Conservation (phyloP, 805 yeast species). For the Starmerella sirachaensis region DNA sequence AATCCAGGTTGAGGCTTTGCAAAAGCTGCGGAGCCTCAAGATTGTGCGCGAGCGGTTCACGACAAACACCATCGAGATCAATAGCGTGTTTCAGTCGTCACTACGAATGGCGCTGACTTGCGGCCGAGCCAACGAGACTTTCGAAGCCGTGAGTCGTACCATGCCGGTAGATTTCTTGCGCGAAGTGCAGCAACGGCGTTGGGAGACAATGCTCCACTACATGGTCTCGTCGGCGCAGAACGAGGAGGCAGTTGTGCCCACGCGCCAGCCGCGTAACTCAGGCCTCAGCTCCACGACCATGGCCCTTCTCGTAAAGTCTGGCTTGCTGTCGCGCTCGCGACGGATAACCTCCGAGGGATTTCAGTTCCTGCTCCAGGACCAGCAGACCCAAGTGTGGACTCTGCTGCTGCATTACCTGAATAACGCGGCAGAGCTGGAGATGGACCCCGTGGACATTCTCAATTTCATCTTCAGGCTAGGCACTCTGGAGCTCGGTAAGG, state of each 20-base stretch:
- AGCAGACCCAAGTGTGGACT: conserved; percentile 91
- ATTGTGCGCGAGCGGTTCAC: conserved; percentile 47
- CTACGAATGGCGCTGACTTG: conserved; percentile 81
- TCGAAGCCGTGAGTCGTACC: conserved; percentile 55
- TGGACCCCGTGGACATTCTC: conserved; percentile 93
- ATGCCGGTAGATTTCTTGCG: conserved; percentile 43
- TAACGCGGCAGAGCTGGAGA: conserved; percentile 67
- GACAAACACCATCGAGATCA: conserved; percentile 41
- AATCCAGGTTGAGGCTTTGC: conserved; percentile 60
- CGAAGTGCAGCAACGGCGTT: conserved; percentile 67
- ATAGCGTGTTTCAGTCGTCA: conserved; percentile 61
- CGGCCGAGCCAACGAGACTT: conserved; percentile 49
- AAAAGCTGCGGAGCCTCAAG: conserved; percentile 64
- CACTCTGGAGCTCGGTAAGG: conserved; percentile 79
- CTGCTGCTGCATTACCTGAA: conserved; percentile 74
- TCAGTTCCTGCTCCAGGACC: conserved; percentile 85
- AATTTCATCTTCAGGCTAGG: conserved; percentile 91
- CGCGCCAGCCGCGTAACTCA: not conserved
- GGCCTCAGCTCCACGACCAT: conserved; percentile 37
- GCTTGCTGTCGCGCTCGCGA: conserved; percentile 58
- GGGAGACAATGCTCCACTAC: conserved; percentile 93
- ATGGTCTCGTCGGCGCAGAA: conserved; percentile 72
- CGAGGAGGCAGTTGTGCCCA: conserved; percentile 30
- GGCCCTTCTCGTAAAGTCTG: conserved; percentile 61
- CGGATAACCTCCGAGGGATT: conserved; percentile 82